phyloP scores from a whole-genome alignment of 192 early-diverging fungal genomes.

The Backusella australiensis region DNA sequence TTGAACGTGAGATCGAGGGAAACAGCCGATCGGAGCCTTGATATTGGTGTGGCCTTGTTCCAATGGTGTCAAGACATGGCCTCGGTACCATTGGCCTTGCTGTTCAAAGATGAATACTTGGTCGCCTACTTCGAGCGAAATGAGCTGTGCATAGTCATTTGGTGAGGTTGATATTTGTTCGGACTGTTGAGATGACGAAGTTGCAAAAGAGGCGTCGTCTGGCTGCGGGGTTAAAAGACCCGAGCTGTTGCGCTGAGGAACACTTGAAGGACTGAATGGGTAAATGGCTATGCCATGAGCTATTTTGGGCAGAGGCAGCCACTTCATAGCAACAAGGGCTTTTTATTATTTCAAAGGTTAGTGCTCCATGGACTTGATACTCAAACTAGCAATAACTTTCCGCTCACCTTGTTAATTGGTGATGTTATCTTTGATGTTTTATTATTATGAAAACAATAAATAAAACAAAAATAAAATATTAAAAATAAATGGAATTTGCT shows the following conservation, averaged over 20 bases:
- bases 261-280: constrained; percentile 36
- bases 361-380: background rate
- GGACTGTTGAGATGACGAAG: constrained; percentile 11
- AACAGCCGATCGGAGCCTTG: constrained; percentile 46
- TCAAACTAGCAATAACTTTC: background rate
- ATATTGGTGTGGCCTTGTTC: constrained; percentile 36
- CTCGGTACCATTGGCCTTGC: constrained; percentile 56
- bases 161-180: constrained; percentile 11
- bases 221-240: background rate
- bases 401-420: background rate
- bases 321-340: constrained; percentile 24
- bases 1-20: constrained; percentile 53
- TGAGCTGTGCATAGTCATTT: constrained; percentile 8
- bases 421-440: background rate
- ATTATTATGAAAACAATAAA: background rate
- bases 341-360: background rate
- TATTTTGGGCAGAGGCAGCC: constrained; percentile 45
- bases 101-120: constrained; percentile 57
- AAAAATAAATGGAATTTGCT: constrained; percentile 1
- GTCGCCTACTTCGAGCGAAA: constrained; percentile 52
- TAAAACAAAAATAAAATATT: background rate
- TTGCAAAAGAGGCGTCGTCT: background rate
- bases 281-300: constrained; percentile 45
- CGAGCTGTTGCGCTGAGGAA: constrained; percentile 9
- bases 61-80: constrained; percentile 54